Evolutionary conservation across 495 filamentous ascomycete species (phyloP), one percentile per base, ranked within the genome.

Genomic region (Rhizodiscina lignyota): DNA sequence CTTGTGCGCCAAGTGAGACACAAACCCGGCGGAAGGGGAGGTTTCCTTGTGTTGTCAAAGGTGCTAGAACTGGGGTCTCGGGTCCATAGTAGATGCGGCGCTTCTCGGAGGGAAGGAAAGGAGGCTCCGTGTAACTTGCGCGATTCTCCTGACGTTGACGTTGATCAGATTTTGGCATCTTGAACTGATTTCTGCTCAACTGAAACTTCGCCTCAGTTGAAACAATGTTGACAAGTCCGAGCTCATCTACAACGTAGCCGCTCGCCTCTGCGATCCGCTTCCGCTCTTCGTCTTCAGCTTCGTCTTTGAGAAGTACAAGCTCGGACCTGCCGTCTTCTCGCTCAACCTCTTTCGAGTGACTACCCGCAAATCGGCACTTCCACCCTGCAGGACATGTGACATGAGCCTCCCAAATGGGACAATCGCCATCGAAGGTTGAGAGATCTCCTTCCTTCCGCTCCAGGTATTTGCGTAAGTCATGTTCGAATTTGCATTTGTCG

Each of bases 21-120:
- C 89, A 96, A n/a, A 97, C 70, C 34, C 91, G 71, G 30, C 89
- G 79, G 62, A 94, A 97, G 1, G 89, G 91, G 19, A 96, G 61
- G 46, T 97, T 97, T n/a, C 89, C 89, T 56, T 94, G 89, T 2
- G 89, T 97, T 0, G 89, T 82, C 32, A 82, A 55, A 28, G 89
- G 89, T 2, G 91, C 89, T 13, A 97, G 66, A 18, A 85, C 69
- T 0, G 91, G 86, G 2, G 89, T 96, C 47, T 96, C 86, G 4
- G 75, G 74, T 5, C 86, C 84, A 51, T 94, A 94, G 54, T 96
- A 94, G 34, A 96, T 59, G 39, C 73, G 77, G 34, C 85, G 66
- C 62, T 97, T 97, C 58, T 97, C 89, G 0, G 86, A 93, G 0
- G 87, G 75, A 43, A 77, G 67, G 41, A 93, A 73, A 0, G 91